Evolutionary conservation across 2,329 filamentous ascomycete genomes (phyloP), one percentile per base, ranked within the genome.

Genomic region (Diaporthe humulicola): DNA sequence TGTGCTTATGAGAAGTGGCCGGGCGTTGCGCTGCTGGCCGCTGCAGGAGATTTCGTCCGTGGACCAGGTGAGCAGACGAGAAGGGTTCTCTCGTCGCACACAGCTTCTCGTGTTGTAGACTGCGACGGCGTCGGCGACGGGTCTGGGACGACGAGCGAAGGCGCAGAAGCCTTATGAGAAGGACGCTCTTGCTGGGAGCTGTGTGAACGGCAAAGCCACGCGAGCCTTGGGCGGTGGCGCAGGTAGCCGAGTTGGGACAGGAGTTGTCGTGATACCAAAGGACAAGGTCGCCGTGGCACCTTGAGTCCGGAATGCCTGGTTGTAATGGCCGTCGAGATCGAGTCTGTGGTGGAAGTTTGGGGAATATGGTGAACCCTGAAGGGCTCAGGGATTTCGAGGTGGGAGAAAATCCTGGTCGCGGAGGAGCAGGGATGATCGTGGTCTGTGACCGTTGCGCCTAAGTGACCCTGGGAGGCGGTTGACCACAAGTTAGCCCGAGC

Each of bases 341-440:
- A 36, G 57, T 73, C 36, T 33, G 60, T 54, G 33, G 48, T 54
- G 64, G 33, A 25, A 69, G 33, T 52, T 69, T 69, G 64, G 64
- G 48, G 64, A 69, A 52, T 40, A 69, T 40, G 64, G 64, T 50
- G 64, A 69, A 69, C n/a, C 48, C 54, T 50, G 66, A 73, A 60
- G 45, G 38, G 60, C 36, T 69, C 67, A 67, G 42, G 69, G 36
- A 52, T 73, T 69, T 64, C 52, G 48, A 73, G 50, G 42, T 58
- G 61, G 17, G 56, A 45, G 48, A 22, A 54, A 60, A 69, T 69
- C 64, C 66, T 66, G 73, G 70, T 73, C 61, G 56, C 54, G 22
- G 19, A 57, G 33, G 19, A 56, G 67, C 75, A 76, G 75, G 75
- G 75, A 75, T 76, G 38, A 76, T 70, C 74, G 75, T 74, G 75